Conservation (phyloP, 176 grass and related monocot genomes). For the Secale cereale region DNA sequence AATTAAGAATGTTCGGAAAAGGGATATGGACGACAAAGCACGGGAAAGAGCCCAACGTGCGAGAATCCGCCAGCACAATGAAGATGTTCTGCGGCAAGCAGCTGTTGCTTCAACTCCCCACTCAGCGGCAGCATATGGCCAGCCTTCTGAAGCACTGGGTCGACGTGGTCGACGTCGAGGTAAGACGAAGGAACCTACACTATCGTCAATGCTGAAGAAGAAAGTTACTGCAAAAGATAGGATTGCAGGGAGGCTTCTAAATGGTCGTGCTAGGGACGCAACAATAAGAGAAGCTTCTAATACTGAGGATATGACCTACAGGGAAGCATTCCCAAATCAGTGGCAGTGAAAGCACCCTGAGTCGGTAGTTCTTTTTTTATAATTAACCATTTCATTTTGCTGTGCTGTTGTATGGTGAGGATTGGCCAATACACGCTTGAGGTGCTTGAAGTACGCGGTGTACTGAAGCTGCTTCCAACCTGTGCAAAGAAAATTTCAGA, state of each 20-base stretch:
- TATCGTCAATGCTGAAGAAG: constrained; percentile 91
- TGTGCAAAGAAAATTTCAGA: background rate
- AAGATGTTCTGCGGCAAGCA: constrained; percentile 70
- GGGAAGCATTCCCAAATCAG: constrained; percentile 83
- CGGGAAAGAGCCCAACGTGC: constrained; percentile 52
- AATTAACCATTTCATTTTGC: background rate
- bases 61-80: constrained; percentile 78
- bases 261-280: constrained; percentile 39
- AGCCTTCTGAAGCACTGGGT: constrained; percentile 25
- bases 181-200: constrained; percentile 60
- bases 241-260: constrained; percentile 72
- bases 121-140: constrained; percentile 56
- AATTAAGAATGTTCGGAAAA: constrained; percentile 68
- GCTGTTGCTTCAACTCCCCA: constrained; percentile 81
- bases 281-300: constrained; percentile 41
- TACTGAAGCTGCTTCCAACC: background rate
- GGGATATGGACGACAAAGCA: constrained; percentile 52
- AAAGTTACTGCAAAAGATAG: constrained; percentile 85
- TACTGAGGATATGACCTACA: constrained; percentile 64
- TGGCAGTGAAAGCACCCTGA: constrained; percentile 36
- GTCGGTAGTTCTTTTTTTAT: background rate
- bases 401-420: background rate
- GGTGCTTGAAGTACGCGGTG: background rate
- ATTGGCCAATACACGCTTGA: background rate
- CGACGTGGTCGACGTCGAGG: constrained; percentile 19